Conservation (phyloP, 495 filamentous ascomycete genomes). For the Annulohypoxylon bovei region DNA sequence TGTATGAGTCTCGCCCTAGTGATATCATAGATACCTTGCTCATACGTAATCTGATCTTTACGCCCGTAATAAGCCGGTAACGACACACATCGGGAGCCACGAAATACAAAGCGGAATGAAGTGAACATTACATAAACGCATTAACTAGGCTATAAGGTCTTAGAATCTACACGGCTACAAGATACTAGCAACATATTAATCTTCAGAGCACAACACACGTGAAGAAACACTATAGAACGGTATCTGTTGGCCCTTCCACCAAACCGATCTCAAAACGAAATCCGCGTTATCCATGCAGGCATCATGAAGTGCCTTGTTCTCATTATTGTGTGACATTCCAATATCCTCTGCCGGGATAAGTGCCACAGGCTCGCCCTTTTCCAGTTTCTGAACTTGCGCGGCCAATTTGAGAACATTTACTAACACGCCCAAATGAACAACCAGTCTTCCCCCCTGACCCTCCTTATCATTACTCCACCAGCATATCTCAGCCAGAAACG, state of each 20-base stretch:
- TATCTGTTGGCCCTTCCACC: no score
- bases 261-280: no score
- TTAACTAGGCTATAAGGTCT: no score
- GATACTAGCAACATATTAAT: no score
- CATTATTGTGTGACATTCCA: not conserved
- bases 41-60: slow-evolving; percentile 10
- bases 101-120: not conserved
- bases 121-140: no score
- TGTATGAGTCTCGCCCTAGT: not conserved
- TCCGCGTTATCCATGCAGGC: no score
- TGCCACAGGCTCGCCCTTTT: not conserved
- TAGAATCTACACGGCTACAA: no score
- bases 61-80: slow-evolving; percentile 14
- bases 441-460: not conserved
- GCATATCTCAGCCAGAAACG: not conserved
- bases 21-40: slow-evolving; percentile 21
- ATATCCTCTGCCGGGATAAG: not conserved
- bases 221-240: no score
- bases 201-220: no score
- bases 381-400: not conserved
- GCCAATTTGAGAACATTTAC: not conserved
- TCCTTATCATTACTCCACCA: not conserved
- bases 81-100: not conserved
- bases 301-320: not conserved
- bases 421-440: not conserved